Base-by-base conservation (phyloP, 140 eudicot species). In the Stevia rebaudiana region DNA sequence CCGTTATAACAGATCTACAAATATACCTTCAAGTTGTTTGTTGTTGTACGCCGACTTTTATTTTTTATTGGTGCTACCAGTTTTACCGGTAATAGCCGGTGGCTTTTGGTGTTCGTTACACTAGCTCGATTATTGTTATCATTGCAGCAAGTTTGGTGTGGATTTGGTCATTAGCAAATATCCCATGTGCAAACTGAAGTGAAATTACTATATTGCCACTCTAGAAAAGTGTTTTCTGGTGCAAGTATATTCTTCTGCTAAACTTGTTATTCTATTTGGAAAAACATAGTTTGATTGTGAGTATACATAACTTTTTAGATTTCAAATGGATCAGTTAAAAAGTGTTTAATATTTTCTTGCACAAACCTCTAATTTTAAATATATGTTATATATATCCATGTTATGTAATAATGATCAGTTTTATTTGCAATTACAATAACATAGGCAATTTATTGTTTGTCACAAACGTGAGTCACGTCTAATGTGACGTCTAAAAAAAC, bases 1-100 rank as follows among this genome's bases (percentile, higher is more conserved):
- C 80, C 82, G 90, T 71, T 84, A 77, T 18, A 54, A 74, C 75
- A 64, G 80, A 78, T 67, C 65, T 60, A 30, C 68, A 56, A 74
- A 48, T 64, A 65, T 54, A 65, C 72, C 61, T 67, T 37, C 43
- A 47, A 55, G 41, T 49, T 25, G 58, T 74, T 28, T 28, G 33
- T 28, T 28, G 33, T 28, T 74, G 70, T 59, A 67, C 79, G 79
- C 70, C 74, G 70, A 42, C 79, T 67, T 59, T 67, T 67, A 25
- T 50, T 31, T 64, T 30, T 52, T 41, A 72, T 64, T 53, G 41
- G 42, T 67, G 40, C 21, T 10, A 74, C 69, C 64, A 65, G 56
- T 68, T 53, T 74, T 50, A 75, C 75, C 75, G 82, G 74, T 72
- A 11, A 31, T 66, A 77, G 71, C 68, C 71, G 75, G 82, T 77